phyloP scores from a whole-genome alignment of 331 rosid species.

The Malus hybrid region DNA sequence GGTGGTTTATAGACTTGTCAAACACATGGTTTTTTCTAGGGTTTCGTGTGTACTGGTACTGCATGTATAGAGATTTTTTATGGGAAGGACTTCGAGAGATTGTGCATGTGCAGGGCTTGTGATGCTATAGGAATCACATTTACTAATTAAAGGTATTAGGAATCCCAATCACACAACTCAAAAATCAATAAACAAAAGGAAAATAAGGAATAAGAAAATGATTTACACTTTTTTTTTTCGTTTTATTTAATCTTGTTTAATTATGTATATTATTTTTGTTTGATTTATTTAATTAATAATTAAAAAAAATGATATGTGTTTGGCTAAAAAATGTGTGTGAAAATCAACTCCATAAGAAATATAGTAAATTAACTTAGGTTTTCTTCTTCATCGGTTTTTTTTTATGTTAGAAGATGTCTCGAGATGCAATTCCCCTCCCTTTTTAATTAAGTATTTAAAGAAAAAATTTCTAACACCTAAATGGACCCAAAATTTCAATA shows the following conservation, averaged over 20 bases:
- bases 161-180: background rate
- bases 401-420: background rate
- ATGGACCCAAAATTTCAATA: background rate
- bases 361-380: no score
- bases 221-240: no score
- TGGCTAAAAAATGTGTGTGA: no score
- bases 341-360: no score
- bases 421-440: background rate
- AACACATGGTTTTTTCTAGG: background rate
- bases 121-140: no score
- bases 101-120: no score
- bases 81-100: background rate
- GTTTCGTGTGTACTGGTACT: background rate
- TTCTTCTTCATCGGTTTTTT: no score
- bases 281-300: no score
- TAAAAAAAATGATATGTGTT: no score
- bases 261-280: no score
- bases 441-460: no score
- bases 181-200: background rate
- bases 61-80: background rate
- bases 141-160: background rate
- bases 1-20: background rate
- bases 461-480: background rate
- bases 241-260: no score
- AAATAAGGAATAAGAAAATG: background rate